Evolutionary conservation across 352 stramenopile species (phyloP).

Genomic region (Pythium brachiatum): DNA sequence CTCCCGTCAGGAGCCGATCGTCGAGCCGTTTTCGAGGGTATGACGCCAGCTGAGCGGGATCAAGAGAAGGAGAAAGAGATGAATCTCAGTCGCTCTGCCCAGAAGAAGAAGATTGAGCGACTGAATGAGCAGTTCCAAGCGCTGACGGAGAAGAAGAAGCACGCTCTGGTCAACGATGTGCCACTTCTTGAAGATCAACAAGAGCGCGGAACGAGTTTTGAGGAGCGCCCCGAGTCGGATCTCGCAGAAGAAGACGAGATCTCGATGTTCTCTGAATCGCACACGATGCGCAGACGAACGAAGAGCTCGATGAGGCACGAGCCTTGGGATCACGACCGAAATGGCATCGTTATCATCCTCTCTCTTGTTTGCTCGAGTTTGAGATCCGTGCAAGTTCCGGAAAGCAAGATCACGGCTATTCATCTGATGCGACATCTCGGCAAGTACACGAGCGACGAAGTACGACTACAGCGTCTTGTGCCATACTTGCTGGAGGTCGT

Average conservation of each 20-base stretch:
- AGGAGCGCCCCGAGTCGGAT: conserved; percentile 24
- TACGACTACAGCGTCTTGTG: conserved; percentile 93
- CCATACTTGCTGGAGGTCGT: conserved; percentile 92
- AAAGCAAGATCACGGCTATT: conserved; percentile 89
- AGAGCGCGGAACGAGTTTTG: conserved; percentile 26
- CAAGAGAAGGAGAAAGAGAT: conserved; percentile 70
- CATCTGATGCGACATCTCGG: conserved; percentile 91
- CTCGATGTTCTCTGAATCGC: conserved; percentile 9
- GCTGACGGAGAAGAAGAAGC: conserved; percentile 76
- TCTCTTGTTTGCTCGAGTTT: conserved; percentile 84
- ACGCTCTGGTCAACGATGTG: conserved; percentile 55
- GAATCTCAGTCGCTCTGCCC: conserved; percentile 60
- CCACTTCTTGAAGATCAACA: conserved; percentile 26
- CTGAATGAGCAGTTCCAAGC: conserved; percentile 80
- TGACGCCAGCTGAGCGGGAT: conserved; percentile 13
- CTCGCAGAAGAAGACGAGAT: conserved; percentile 27
- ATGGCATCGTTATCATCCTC: conserved; percentile 85
- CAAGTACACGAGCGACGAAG: conserved; percentile 90
- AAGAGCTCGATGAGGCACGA: conserved; percentile 14
- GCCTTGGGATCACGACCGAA: conserved; percentile 46
- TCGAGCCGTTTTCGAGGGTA: conserved; percentile 5
- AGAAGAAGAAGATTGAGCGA: conserved; percentile 86
- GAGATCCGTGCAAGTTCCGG: conserved; percentile 78
- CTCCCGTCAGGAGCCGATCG: conserved; percentile 13
- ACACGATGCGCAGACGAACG: conserved; percentile 1